Evolutionary conservation across 306 rosid species (phyloP).

Genomic region (Luffa acutangula): DNA sequence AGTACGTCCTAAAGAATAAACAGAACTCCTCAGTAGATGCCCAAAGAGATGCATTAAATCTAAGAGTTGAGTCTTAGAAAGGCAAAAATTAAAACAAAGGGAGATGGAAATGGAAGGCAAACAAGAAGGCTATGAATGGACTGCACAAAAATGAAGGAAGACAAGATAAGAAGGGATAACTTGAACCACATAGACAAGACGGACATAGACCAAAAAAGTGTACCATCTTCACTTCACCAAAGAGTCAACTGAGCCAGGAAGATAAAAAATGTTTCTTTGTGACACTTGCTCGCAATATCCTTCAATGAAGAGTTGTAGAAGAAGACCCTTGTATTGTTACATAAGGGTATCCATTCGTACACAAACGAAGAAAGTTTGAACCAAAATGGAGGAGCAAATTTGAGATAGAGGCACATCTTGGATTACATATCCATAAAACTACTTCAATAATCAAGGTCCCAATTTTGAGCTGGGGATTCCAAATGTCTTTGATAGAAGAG

Average conservation of each 20-base stretch:
- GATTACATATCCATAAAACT: background rate
- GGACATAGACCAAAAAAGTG: background rate
- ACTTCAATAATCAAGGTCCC: background rate
- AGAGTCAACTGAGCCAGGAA: background rate
- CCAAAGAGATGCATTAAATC: too few species aligned
- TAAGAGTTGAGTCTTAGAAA: background rate
- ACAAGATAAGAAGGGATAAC: background rate
- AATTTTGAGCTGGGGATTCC: background rate
- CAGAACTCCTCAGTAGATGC: too few species aligned
- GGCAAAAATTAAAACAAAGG: background rate
- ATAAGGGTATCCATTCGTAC: background rate
- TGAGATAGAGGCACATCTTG: background rate
- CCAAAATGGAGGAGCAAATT: background rate
- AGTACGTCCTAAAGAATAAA: too few species aligned
- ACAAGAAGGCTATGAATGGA: background rate
- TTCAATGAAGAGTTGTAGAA: background rate
- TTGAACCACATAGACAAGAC: background rate
- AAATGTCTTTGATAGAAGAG: background rate
- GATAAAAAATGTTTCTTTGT: background rate
- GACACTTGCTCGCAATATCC: background rate
- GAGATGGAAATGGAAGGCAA: background rate
- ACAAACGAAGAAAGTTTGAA: background rate
- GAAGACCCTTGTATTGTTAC: background rate
- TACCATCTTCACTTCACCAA: background rate
- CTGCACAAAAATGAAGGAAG: background rate